These are phyloP conservation scores for Obba rivulosa DNA, from an alignment of 768 basidiomycete genomes.

Conservation along the genomic window DNA sequence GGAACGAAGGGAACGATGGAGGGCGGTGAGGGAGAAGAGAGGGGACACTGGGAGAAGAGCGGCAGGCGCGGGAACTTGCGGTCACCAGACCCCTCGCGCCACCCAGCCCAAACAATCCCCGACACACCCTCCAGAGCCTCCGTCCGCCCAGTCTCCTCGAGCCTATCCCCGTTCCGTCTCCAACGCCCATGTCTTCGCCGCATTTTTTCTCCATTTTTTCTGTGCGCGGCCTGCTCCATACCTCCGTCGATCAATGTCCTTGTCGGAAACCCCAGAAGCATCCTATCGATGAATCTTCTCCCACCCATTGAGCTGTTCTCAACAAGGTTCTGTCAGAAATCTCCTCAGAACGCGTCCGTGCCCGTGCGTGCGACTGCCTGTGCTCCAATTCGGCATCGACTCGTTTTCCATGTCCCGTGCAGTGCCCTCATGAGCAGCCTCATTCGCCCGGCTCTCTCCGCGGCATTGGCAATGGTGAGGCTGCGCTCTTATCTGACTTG, in stretches of 20 bases:
- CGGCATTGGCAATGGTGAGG: background rate
- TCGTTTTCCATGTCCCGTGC: no score
- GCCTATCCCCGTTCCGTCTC: background rate
- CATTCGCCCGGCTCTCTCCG: conserved; percentile 1
- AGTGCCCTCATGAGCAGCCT: background rate
- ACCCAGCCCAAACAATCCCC: conserved; percentile 9
- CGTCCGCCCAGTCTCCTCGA: background rate
- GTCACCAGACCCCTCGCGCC: conserved; percentile 8
- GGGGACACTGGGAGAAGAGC: background rate
- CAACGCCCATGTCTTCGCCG: background rate
- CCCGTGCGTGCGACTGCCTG: no score
- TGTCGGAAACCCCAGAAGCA: no score
- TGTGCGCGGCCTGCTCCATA: conserved; percentile 1
- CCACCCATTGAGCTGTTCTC: no score
- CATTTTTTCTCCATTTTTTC: background rate
- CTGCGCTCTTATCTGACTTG: no score
- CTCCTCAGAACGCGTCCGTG: no score
- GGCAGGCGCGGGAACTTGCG: conserved; percentile 11
- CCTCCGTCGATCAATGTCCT: no score
- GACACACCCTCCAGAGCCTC: background rate
- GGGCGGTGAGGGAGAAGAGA: conserved; percentile 1
- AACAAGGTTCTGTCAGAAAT: no score
- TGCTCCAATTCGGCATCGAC: no score
- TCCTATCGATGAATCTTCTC: no score
- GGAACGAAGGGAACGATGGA: background rate